Conservation (phyloP, 345 rosid genomes). For the rapeseed (Brassica napus) region DNA sequence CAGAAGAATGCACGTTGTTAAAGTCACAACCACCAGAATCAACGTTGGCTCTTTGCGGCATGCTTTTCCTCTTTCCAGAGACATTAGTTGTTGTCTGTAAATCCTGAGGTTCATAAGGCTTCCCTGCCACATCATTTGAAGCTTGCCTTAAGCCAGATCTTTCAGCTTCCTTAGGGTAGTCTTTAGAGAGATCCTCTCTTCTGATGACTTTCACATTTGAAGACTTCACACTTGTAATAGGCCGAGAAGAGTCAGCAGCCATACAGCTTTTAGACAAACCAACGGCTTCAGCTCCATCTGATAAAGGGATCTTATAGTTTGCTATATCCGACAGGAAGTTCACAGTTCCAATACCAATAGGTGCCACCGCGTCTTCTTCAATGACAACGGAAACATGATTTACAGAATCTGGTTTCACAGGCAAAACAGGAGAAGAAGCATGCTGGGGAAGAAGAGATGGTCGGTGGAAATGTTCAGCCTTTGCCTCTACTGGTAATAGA, state of each 20-base stretch:
- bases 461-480: constrained; percentile 39
- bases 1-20: constrained; percentile 39
- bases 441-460: constrained; percentile 42
- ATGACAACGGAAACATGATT: constrained; percentile 47
- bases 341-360: constrained; percentile 62
- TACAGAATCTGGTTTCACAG: constrained; percentile 47
- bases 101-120: constrained; percentile 27
- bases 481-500: constrained; percentile 41
- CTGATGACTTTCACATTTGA: constrained; percentile 53
- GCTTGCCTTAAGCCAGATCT: constrained; percentile 49
- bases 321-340: constrained; percentile 66
- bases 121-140: constrained; percentile 42
- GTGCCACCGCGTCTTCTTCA: constrained; percentile 46
- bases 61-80: constrained; percentile 53
- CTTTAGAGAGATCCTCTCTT: constrained; percentile 56
- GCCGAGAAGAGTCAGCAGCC: constrained; percentile 58
- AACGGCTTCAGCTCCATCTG: constrained; percentile 49
- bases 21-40: constrained; percentile 47
- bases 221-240: constrained; percentile 49
- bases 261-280: constrained; percentile 35
- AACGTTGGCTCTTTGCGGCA: constrained; percentile 46
- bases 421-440: constrained; percentile 49
- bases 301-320: constrained; percentile 61
- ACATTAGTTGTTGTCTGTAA: neutral
- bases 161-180: constrained; percentile 48